Base-by-base conservation (phyloP, 805 yeast genomes). In the Ogataea ramenticola region DNA sequence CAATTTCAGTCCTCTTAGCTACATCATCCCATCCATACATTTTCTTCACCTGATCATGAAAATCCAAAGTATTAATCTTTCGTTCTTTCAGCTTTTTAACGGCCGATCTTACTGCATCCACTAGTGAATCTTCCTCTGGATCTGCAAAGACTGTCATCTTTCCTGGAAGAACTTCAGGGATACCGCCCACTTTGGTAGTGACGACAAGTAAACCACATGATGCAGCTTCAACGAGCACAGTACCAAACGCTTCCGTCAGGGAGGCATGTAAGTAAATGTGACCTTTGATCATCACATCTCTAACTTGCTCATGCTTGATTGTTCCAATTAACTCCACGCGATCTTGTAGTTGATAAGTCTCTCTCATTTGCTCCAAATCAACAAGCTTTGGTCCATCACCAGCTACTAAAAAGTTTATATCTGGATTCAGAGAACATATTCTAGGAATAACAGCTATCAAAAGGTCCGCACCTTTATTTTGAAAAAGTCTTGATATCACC, bases 301-400 rank as follows among this genome's bases (percentile, higher is more conserved):
- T 70, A 9, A 93, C 99, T 52, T 85, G 82, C 59, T 93, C 98
- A 60, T 93, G 99, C 35, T 84, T 78, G 0, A 93, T 84, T 14
- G 89, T 80, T 1, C 99, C 99, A 30, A 88, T 71, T 15, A 93
- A 70, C 36, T 81, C 79, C 1, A 93, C 97, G 40, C 95, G 70
- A 41, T 91, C 95, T 58, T 93, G 97, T 19, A 93, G 66, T 48
- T 86, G 79, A 60, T 81, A 75, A 47, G 79, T 75, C 60, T 93
- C 99, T 41, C 96, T 74, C 90, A 90, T 90, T 61, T 93, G 99
- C 60, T 90, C 96, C 43, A 93, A 68, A 55, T 93, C 98, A 10
- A 93, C 77, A 53, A 85, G 89, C 55, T 87, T 86, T 1, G 99
- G 99, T 0, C 99, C 99, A 62, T 88, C 95, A 12, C 99, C 99